Evolutionary conservation across 768 basidiomycete species (phyloP).

Genomic region (Suillus placidus): DNA sequence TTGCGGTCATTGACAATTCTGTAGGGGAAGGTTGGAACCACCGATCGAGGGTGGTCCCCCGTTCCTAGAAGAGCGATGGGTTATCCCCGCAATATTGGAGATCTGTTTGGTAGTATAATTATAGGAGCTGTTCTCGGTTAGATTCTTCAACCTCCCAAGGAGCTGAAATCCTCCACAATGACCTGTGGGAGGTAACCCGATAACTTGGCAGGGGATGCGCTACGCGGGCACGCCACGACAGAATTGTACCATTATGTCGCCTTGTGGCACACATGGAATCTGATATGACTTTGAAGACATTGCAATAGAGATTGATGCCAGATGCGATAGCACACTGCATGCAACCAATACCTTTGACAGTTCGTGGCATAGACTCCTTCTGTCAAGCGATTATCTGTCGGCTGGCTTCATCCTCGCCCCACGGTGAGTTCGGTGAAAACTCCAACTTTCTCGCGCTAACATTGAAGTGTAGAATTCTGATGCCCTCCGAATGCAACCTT

Average conservation of each 20-base stretch:
- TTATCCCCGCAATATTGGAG: conserved; percentile 85
- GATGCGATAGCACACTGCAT: not conserved
- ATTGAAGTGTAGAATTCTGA: not conserved
- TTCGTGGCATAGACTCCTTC: conserved; percentile 48
- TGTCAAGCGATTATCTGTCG: not conserved
- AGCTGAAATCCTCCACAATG: conserved; percentile 89
- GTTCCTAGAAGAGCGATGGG: conserved; percentile 93
- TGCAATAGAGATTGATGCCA: not conserved
- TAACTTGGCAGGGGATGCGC: not conserved
- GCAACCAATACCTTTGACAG: conserved; percentile 64
- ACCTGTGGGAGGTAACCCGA: conserved; percentile 86
- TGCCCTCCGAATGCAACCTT: not conserved
- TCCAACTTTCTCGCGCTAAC: not conserved
- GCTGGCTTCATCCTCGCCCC: not conserved
- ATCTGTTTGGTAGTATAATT: conserved; percentile 42
- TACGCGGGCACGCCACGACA: not conserved
- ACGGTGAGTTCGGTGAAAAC: not conserved
- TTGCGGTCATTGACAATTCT: conserved; percentile 4
- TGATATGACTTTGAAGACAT: not conserved
- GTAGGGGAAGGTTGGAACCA: conserved; percentile 92
- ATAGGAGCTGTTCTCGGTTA: conserved; percentile 94
- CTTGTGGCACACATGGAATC: not conserved
- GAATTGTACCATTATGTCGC: not conserved
- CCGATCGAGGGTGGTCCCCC: conserved; percentile 78
- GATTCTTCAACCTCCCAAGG: conserved; percentile 87